These are phyloP conservation scores for Botrytis deweyae DNA, from an alignment of 2,329 filamentous ascomycete species.

Conservation along the genomic window DNA sequence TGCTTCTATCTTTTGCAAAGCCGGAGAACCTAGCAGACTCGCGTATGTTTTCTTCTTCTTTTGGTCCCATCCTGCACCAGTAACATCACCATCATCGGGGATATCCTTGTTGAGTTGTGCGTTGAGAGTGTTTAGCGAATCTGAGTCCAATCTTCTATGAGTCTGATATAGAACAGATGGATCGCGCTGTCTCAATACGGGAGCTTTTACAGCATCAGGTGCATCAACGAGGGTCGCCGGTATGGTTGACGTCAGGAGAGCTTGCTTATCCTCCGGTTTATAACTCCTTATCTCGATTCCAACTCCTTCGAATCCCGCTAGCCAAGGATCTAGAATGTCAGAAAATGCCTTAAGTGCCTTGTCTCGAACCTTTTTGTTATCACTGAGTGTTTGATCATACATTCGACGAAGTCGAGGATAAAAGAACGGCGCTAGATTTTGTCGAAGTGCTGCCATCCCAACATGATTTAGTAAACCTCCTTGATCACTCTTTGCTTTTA, in stretches of 20 bases:
- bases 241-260: not conserved
- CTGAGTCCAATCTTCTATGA: not conserved
- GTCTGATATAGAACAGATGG: constrained; percentile 14
- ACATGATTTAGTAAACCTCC: not conserved
- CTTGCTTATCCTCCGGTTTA: not conserved
- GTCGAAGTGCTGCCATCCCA: not conserved
- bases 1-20: not conserved
- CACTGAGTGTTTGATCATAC: constrained; percentile 12
- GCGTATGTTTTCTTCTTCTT: not conserved
- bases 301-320: constrained; percentile 12
- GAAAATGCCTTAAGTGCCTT: not conserved
- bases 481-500: not conserved
- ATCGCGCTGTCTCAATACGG: constrained; percentile 11
- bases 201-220: constrained; percentile 1
- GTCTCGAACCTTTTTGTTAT: not conserved
- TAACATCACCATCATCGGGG: not conserved
- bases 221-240: not conserved
- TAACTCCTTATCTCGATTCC: constrained; percentile 17
- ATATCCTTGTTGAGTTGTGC: constrained; percentile 6
- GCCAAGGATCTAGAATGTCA: constrained; percentile 9
- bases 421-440: constrained; percentile 5
- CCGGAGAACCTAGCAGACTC: not conserved
- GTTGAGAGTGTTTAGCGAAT: not conserved
- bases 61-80: not conserved
- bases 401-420: constrained; percentile 16